These are phyloP conservation scores for Pulveroboletus sp. DNA, from an alignment of 768 basidiomycete species.

Conservation along the genomic window DNA sequence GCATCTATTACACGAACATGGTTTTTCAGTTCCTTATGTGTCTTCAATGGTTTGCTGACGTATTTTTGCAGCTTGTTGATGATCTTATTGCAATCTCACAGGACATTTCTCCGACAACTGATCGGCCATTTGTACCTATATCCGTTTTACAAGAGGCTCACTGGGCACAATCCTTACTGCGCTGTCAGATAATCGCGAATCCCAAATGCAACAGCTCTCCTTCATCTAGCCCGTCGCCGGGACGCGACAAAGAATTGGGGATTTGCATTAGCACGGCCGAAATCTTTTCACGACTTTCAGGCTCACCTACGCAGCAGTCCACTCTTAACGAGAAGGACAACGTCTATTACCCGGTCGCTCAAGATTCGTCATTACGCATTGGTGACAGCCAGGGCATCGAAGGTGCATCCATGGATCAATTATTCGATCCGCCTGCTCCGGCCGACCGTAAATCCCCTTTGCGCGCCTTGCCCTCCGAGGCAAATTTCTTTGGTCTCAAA, in stretches of 20 bases:
- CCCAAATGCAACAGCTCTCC: slow-evolving; percentile 26
- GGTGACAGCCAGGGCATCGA: slow-evolving; percentile 60
- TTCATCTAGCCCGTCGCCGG: slow-evolving; percentile 34
- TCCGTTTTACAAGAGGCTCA: slow-evolving; percentile 67
- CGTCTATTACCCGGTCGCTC: slow-evolving; percentile 59
- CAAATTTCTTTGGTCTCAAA: slow-evolving; percentile 62
- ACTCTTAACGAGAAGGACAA: slow-evolving; percentile 25
- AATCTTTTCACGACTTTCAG: slow-evolving; percentile 35
- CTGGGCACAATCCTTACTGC: slow-evolving; percentile 72
- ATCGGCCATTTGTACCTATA: slow-evolving; percentile 63
- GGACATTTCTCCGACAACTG: slow-evolving; percentile 70
- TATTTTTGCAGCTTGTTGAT: slow-evolving; percentile 58
- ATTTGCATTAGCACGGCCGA: slow-evolving; percentile 52
- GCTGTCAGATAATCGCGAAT: slow-evolving; percentile 49
- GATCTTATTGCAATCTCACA: slow-evolving; percentile 70
- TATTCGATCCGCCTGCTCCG: slow-evolving; percentile 44
- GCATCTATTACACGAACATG: slow-evolving; percentile 87
- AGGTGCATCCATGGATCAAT: slow-evolving; percentile 62
- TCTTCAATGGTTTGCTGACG: neutral
- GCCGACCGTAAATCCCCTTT: slow-evolving; percentile 23
- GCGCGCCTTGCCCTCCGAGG: slow-evolving; percentile 37
- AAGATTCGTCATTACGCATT: slow-evolving; percentile 67
- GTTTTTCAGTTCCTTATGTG: slow-evolving; percentile 35
- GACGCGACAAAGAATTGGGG: slow-evolving; percentile 60
- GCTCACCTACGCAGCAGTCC: slow-evolving; percentile 14